phyloP scores from a whole-genome alignment of 2,329 filamentous ascomycete species.

The Colletotrichum agaves region DNA sequence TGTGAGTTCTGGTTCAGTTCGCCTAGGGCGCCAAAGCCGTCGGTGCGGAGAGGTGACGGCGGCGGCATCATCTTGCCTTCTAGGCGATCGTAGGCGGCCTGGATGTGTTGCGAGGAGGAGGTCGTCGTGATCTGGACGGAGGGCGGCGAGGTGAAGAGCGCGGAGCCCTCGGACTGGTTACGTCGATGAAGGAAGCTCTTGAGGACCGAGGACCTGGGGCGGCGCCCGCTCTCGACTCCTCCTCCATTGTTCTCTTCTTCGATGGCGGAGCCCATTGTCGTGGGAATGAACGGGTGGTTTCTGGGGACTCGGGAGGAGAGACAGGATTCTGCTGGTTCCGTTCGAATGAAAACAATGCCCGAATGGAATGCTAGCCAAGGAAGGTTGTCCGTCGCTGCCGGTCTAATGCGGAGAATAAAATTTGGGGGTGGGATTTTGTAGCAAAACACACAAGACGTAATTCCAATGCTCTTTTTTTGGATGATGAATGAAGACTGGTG shows the following conservation, averaged over 20 bases:
- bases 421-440: background rate
- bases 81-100: constrained; percentile 34
- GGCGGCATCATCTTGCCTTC: constrained; percentile 39
- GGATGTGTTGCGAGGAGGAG: constrained; percentile 36
- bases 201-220: constrained; percentile 59
- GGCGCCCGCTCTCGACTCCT: constrained; percentile 16
- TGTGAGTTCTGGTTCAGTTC: constrained; percentile 67
- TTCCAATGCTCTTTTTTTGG: constrained; percentile 8
- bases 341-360: constrained; percentile 28
- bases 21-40: constrained; percentile 55
- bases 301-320: constrained; percentile 18
- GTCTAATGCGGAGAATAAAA: constrained; percentile 8
- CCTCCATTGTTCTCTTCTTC: constrained; percentile 35
- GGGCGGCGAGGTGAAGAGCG: constrained; percentile 40
- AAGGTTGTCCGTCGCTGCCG: background rate
- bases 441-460: constrained; percentile 4
- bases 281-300: constrained; percentile 22
- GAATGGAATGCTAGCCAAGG: constrained; percentile 26
- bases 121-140: constrained; percentile 40
- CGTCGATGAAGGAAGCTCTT: constrained; percentile 62
- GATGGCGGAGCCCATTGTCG: constrained; percentile 35
- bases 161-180: constrained; percentile 56
- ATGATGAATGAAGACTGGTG: constrained; percentile 14
- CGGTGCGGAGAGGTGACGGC: constrained; percentile 49
- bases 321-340: constrained; percentile 30